Evolutionary conservation across 2,329 filamentous ascomycete genomes (phyloP), one percentile per base, ranked within the genome.

Genomic region (Phoma sp.): DNA sequence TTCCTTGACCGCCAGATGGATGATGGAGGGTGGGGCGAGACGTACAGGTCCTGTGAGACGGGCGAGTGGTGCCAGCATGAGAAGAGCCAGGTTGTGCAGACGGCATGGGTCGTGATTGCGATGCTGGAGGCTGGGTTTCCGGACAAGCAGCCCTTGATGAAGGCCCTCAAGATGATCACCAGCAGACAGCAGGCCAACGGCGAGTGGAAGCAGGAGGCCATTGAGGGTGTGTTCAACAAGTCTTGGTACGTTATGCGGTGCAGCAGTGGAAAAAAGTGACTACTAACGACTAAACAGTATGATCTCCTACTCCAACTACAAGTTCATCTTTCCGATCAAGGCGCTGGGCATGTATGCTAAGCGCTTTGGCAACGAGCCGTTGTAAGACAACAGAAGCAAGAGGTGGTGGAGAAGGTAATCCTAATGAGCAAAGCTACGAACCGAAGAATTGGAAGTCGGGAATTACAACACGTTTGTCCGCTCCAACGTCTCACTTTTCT

Each of bases 261-360:
- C 13, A 31, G 3, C 15, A 27, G 24, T 9, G 6, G n/a, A 1
- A 6, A 39, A n/a, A 6, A 17, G 24, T 8, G 27, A 31, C 29
- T 17, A 58, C 64, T 66, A 57, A 65, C 31, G 4, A 22, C 29
- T 17, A 12, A 55, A 56, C 68, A 88, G 87, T 82, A 98, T 97
- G 92, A 99, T 99, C 63, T 95, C 92, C 0, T 99, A 99, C 72
- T 94, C 94, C 38, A 99, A 99, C 81, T 99, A 99, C 82, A 99
- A 98, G 80, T 95, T 96, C 74, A 90, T 89, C 55, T 99, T 97
- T 77, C 88, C 94, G 1, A 90, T 98, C 73, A 96, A 96, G 78
- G 95, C 95, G 2, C 76, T 99, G 61, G 95, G 95, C 5, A 89
- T 97, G 85, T 99, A 92, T 81, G 86, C 89, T 4, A 65, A 68